Conservation (phyloP, 2,329 filamentous ascomycete genomes). For the Fusarium incarnatum region DNA sequence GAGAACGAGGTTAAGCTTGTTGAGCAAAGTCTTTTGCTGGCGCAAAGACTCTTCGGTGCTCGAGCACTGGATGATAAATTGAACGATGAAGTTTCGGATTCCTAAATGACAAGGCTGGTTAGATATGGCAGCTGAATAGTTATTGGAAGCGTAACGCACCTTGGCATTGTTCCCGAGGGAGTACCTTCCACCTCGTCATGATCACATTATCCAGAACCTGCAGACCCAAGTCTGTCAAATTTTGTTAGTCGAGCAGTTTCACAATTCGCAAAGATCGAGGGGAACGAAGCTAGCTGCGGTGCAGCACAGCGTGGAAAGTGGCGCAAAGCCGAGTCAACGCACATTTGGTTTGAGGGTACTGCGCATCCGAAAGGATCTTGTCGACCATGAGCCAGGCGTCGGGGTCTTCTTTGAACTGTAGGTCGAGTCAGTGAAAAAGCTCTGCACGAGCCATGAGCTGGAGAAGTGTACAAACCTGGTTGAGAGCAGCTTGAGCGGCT, state of each 20-base stretch:
- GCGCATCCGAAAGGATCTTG: slow-evolving; percentile 92
- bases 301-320: slow-evolving; percentile 13
- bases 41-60: slow-evolving; percentile 88
- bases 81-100: slow-evolving; percentile 98
- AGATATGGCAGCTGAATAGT: slow-evolving; percentile 15
- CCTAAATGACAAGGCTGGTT: slow-evolving; percentile 63
- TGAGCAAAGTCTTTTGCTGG: slow-evolving; percentile 87
- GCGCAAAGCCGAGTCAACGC: slow-evolving; percentile 53
- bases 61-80: slow-evolving; percentile 96
- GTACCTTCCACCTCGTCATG: slow-evolving; percentile 98
- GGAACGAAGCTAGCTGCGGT: neutral
- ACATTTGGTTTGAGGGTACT: slow-evolving; percentile 98
- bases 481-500: slow-evolving; percentile 90
- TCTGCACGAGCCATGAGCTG: neutral
- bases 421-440: slow-evolving; percentile 33
- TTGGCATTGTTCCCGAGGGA: slow-evolving; percentile 95
- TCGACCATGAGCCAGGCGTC: slow-evolving; percentile 98
- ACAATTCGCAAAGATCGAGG: slow-evolving; percentile 1
- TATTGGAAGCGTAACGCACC: slow-evolving; percentile 59
- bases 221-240: slow-evolving; percentile 80
- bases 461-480: slow-evolving; percentile 75
- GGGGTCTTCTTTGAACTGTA: slow-evolving; percentile 97
- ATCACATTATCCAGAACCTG: slow-evolving; percentile 99
- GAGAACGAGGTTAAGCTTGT: slow-evolving; percentile 98
- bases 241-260: slow-evolving; percentile 44